These are phyloP conservation scores for Mariannaea sp. DNA, from an alignment of 2,329 filamentous ascomycete species.

Conservation along the genomic window DNA sequence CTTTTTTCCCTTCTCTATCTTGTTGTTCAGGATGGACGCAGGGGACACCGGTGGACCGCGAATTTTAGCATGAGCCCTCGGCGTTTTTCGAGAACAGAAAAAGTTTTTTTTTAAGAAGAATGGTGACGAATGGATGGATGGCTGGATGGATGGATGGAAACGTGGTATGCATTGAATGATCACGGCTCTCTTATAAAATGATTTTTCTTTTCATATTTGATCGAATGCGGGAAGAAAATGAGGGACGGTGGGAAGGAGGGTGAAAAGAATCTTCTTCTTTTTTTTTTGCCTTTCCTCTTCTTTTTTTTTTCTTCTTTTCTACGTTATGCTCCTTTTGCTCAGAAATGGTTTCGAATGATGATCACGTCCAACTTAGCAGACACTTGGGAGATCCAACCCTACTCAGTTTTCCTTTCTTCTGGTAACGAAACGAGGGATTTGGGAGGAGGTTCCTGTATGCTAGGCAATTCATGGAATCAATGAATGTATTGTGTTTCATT, in stretches of 20 bases:
- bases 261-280: constrained; percentile 30
- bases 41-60: constrained; percentile 23
- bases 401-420: constrained; percentile 26
- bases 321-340: background rate
- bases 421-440: constrained; percentile 23
- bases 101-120: constrained; percentile 40
- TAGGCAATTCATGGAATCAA: constrained; percentile 38
- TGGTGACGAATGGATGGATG: constrained; percentile 39
- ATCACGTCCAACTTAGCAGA: constrained; percentile 19
- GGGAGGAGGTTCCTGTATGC: constrained; percentile 32
- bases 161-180: constrained; percentile 42
- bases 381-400: constrained; percentile 11
- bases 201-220: constrained; percentile 23
- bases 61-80: constrained; percentile 39
- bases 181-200: constrained; percentile 32
- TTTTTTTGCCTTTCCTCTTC: constrained; percentile 24
- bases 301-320: constrained; percentile 21
- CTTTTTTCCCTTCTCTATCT: constrained; percentile 19
- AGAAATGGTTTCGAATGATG: constrained; percentile 15
- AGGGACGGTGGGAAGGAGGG: constrained; percentile 15
- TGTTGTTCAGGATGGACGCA: constrained; percentile 13
- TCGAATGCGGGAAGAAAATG: constrained; percentile 22
- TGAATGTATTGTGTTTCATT: constrained; percentile 33
- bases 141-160: constrained; percentile 39
- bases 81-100: constrained; percentile 40